phyloP scores from a whole-genome alignment of 2,329 filamentous ascomycete species.

The Fusarium citri region DNA sequence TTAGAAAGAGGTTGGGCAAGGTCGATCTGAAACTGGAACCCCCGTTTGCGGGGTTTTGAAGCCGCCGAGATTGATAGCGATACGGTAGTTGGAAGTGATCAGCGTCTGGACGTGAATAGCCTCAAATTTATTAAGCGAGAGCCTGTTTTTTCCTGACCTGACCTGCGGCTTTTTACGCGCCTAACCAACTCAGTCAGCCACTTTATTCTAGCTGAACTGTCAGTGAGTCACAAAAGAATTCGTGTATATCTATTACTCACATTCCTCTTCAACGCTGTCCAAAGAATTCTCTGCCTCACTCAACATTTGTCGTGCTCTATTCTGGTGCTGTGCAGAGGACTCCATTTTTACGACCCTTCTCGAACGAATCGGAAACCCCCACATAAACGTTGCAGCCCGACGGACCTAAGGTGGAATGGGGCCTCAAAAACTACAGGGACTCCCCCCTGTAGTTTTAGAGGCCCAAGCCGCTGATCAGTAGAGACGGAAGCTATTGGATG shows the following conservation, averaged over 20 bases:
- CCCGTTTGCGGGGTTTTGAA: constrained; percentile 19
- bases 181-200: background rate
- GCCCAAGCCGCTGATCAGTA: constrained; percentile 20
- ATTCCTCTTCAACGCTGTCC: background rate
- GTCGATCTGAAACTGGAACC: constrained; percentile 22
- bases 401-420: background rate
- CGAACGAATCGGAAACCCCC: constrained; percentile 41
- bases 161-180: background rate
- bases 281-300: constrained; percentile 24
- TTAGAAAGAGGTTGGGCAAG: constrained; percentile 26
- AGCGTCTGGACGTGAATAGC: constrained; percentile 20
- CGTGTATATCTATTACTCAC: constrained; percentile 3
- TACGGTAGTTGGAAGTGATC: constrained; percentile 11
- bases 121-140: constrained; percentile 13
- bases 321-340: background rate
- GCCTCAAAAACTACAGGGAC: constrained; percentile 38
- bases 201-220: background rate
- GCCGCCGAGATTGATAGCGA: constrained; percentile 21
- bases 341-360: constrained; percentile 20
- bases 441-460: constrained; percentile 2
- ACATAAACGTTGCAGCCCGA: constrained; percentile 44
- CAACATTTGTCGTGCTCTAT: no score
- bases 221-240: constrained; percentile 7
- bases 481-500: constrained; percentile 23
- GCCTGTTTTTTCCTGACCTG: background rate